phyloP scores from a whole-genome alignment of 2,329 filamentous ascomycete species.

The Cladophialophora chaetospira region DNA sequence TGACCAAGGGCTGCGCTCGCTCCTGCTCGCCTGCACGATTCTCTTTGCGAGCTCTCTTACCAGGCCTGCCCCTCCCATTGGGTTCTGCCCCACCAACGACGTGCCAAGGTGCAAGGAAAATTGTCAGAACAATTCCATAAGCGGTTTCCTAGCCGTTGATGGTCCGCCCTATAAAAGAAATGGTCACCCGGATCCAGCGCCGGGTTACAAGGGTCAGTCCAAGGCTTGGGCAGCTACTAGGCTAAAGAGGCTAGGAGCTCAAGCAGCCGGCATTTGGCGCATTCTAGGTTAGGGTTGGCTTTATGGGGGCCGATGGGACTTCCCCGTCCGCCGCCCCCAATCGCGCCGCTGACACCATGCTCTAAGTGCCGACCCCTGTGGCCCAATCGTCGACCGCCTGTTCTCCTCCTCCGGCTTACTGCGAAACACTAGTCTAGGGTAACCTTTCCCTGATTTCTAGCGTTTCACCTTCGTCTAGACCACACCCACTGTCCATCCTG shows the following conservation, averaged over 20 bases:
- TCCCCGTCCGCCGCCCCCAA: constrained; percentile 1
- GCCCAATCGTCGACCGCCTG: constrained; percentile 3
- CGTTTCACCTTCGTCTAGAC: constrained; percentile 21
- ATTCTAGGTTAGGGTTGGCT: constrained; percentile 4
- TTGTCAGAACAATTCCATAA: constrained; percentile 13
- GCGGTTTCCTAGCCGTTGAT: constrained; percentile 12
- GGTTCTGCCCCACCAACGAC: constrained; percentile 15
- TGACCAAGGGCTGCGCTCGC: constrained; percentile 17
- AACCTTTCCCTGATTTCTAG: background rate
- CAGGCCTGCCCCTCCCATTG: constrained; percentile 20
- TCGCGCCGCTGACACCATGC: background rate
- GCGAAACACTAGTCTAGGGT: constrained; percentile 13
- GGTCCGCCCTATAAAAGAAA: constrained; percentile 10
- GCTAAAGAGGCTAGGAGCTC: constrained; percentile 6
- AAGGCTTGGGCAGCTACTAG: constrained; percentile 4
- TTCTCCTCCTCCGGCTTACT: constrained; percentile 1
- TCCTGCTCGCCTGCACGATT: constrained; percentile 13
- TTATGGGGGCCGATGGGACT: background rate
- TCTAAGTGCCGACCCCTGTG: background rate
- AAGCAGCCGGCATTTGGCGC: constrained; percentile 9
- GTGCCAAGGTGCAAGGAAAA: constrained; percentile 13
- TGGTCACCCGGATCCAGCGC: constrained; percentile 16
- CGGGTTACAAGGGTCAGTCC: constrained; percentile 9
- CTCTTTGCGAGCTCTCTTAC: constrained; percentile 5
- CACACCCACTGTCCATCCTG: constrained; percentile 5